Conservation (phyloP, 345 rosid species). For the Carallia pectinifolia region DNA sequence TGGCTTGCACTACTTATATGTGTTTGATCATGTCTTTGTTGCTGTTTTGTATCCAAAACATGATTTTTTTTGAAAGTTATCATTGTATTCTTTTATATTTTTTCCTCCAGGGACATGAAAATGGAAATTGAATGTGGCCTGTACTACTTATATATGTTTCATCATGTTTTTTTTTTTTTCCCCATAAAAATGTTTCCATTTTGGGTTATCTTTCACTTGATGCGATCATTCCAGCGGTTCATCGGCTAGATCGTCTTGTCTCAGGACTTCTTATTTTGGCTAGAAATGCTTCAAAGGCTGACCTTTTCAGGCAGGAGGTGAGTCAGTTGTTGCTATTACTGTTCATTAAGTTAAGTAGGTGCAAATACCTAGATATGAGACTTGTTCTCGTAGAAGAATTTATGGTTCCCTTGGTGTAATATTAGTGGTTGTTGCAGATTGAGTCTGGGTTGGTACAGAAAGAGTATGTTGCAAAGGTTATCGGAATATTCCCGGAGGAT, state of each 20-base stretch:
- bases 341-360: not conserved
- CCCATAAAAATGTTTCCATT: not conserved
- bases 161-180: not conserved
- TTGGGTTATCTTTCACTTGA: constrained; percentile 36
- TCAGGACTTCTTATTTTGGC: constrained; percentile 93
- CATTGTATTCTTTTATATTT: not conserved
- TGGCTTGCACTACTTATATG: not conserved
- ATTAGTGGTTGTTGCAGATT: not conserved
- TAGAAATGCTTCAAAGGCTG: constrained; percentile 78
- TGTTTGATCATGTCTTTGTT: not conserved
- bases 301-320: constrained; percentile 84
- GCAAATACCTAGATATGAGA: too few relatives aligned
- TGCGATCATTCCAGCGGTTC: constrained; percentile 53
- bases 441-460: not conserved
- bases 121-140: too few relatives aligned
- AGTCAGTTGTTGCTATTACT: not conserved
- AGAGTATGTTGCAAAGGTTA: constrained; percentile 1
- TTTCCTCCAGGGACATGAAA: not conserved
- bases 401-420: too few relatives aligned
- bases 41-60: constrained; percentile 74
- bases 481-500: not conserved
- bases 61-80: constrained; percentile 6
- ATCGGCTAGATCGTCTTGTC: constrained; percentile 81
- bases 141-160: not conserved
- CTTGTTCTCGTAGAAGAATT: too few relatives aligned